These are phyloP conservation scores for Myxozyma mucilagina DNA, from an alignment of 805 yeast species.

Conservation along the genomic window DNA sequence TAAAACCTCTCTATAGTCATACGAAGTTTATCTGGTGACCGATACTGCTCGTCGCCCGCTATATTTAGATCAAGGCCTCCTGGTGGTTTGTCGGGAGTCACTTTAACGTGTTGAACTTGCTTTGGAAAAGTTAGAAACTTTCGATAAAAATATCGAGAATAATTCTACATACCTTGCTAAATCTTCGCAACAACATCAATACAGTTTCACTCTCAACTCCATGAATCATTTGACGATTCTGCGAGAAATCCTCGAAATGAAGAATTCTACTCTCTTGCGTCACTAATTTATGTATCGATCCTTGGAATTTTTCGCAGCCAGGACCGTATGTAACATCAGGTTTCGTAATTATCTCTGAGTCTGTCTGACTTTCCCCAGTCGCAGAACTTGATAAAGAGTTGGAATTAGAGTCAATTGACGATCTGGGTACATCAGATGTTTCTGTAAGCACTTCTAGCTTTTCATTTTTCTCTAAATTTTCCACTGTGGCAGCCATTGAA, in stretches of 20 bases:
- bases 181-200: constrained; percentile 18
- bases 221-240: neutral
- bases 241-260: neutral
- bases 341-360: neutral
- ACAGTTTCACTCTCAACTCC: constrained; percentile 1
- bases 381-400: neutral
- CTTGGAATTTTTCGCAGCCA: neutral
- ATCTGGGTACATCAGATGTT: no score
- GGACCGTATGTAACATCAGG: neutral
- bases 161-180: constrained; percentile 4
- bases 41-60: constrained; percentile 14
- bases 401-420: no score
- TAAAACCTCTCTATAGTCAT: constrained; percentile 15
- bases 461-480: no score
- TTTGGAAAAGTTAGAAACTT: neutral
- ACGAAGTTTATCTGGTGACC: constrained; percentile 19
- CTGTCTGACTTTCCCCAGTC: neutral
- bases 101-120: constrained; percentile 15
- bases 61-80: constrained; percentile 15
- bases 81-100: neutral
- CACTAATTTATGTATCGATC: neutral
- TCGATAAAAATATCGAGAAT: neutral
- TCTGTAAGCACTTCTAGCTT: no score
- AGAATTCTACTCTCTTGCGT: neutral
- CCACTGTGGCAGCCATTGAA: no score